These are phyloP conservation scores for Cantharellus cinnabarinus DNA, from an alignment of 768 basidiomycete genomes.

Conservation along the genomic window DNA sequence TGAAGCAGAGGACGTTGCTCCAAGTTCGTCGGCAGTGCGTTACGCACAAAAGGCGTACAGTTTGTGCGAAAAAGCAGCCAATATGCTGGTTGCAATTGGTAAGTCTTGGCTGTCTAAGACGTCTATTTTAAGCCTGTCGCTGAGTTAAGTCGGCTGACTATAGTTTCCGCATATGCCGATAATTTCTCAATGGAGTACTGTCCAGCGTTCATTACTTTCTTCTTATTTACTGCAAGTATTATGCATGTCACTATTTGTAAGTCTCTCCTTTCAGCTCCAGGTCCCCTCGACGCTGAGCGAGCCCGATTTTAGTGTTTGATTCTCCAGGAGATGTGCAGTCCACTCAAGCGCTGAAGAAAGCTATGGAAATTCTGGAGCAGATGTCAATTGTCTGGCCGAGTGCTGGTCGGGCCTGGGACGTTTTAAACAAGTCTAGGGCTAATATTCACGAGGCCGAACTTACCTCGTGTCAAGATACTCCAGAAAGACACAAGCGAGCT, in stretches of 20 bases:
- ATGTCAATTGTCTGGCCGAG: slow-evolving; percentile 11
- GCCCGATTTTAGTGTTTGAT: slow-evolving; percentile 18
- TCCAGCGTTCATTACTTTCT: slow-evolving; percentile 14
- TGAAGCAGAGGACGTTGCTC: slow-evolving; percentile 8
- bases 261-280: not conserved
- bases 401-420: slow-evolving; percentile 10
- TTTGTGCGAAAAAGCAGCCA: slow-evolving; percentile 14
- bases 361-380: slow-evolving; percentile 7
- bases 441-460: slow-evolving; percentile 2
- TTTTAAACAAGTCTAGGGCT: slow-evolving; percentile 9
- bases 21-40: slow-evolving; percentile 1
- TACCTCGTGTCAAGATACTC: not conserved
- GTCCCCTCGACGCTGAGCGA: too few relatives aligned
- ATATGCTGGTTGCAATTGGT: slow-evolving; percentile 12
- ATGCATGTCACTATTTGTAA: slow-evolving; percentile 9
- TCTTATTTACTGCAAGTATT: slow-evolving; percentile 16
- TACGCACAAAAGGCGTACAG: slow-evolving; percentile 8
- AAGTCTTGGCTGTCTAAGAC: not conserved
- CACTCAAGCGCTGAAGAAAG: slow-evolving; percentile 5
- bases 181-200: slow-evolving; percentile 12
- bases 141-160: not conserved
- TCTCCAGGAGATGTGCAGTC: slow-evolving; percentile 11
- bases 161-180: slow-evolving; percentile 11
- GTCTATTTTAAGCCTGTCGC: slow-evolving; percentile 6
- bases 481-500: not conserved